phyloP scores from a whole-genome alignment of 305 asterid species.

The Coffea humblotiana region DNA sequence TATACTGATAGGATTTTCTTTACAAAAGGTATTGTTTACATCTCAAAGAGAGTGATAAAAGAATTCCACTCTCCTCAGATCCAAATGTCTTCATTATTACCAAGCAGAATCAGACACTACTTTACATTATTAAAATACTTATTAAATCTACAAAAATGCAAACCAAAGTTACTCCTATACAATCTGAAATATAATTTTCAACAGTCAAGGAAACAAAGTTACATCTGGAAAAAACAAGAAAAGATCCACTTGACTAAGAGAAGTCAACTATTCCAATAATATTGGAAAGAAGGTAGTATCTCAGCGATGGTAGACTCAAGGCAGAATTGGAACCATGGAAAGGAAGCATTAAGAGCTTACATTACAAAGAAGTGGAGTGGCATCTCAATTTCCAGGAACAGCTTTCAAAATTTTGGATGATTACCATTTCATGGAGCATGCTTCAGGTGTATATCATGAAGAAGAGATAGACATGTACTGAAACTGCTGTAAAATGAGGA shows the following conservation, averaged over 20 bases:
- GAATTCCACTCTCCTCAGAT: no score
- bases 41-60: background rate
- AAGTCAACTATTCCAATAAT: background rate
- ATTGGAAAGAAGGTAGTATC: background rate
- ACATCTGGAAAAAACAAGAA: background rate
- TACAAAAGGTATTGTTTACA: background rate
- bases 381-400: background rate
- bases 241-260: conserved; percentile 2
- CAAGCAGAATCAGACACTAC: no score
- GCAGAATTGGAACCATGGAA: background rate
- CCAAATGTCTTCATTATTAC: no score
- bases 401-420: background rate
- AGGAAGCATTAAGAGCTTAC: background rate
- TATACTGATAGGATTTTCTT: no score
- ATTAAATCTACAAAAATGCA: background rate
- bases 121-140: background rate
- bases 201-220: background rate
- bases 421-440: no score
- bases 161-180: background rate
- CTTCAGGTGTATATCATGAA: no score
- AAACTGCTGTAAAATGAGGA: no score
- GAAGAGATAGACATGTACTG: no score
- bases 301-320: background rate
- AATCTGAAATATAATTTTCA: no score
- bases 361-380: background rate